Evolutionary conservation across 805 yeast genomes (phyloP), one percentile per base, ranked within the genome.

Genomic region (Myxozyma kluyveri): DNA sequence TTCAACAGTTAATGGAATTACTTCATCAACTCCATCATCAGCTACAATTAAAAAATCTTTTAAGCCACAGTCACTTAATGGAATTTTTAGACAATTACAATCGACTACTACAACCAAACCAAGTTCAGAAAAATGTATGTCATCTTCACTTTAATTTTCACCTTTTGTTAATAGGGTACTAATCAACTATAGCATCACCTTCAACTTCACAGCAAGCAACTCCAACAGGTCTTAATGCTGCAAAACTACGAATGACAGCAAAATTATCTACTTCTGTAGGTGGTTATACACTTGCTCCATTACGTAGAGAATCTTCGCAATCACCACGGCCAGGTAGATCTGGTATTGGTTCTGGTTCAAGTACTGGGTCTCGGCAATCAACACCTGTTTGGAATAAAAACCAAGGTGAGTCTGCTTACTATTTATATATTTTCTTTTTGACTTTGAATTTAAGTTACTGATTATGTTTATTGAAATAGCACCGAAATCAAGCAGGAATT

Each of bases 31-130:
- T 12, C 33, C 41, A 24, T 3, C 31, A 4, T 23, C 47, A 17
- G 22, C 50, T 12, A 52, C 42, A 5, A 22, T 37, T 4, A 66
- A 64, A 43, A 68, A 64, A 55, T 54, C 65, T 37, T 71, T 68
- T 63, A 69, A 69, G 56, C 64, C 72, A 10, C 72, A 69, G 56
- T 64, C 66, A 24, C 64, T 70, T 22, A 70, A 68, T 54, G 56
- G 63, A 27, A 55, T 69, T 41, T 69, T 71, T 52, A 46, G 59
- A 17, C 50, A 53, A 22, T 40, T 57, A 24, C 60, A 54, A 35
- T 47, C 52, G 5, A 24, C 47, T n/a, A 18, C 43, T 22, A 18
- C 43, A 2, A 32, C 49, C 17, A 56, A 53, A 32, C 7, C 47
- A 17, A n/a, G 44, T 22, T 9, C 53, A 2, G 59, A 55, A 9